These are phyloP conservation scores for Alliaria petiolata DNA, from an alignment of 345 rosid genomes.

Conservation along the genomic window DNA sequence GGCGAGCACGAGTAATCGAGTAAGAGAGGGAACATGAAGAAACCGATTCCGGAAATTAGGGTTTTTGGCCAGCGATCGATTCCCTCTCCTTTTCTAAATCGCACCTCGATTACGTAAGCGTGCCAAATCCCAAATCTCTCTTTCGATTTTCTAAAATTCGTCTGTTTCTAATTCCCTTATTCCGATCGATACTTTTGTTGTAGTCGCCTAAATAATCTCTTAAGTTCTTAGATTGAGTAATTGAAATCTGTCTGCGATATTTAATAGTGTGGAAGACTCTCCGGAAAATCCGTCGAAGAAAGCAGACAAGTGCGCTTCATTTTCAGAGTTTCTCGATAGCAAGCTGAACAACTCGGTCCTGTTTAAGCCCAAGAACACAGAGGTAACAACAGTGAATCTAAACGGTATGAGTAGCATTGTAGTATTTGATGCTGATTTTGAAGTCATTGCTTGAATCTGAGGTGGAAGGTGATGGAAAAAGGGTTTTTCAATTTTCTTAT, in stretches of 20 bases:
- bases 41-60: slow-evolving; percentile 40
- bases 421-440: too few species aligned
- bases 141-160: background rate
- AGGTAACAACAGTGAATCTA: slow-evolving; percentile 28
- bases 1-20: background rate
- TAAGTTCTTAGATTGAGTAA: too few species aligned
- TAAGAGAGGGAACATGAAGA: slow-evolving; percentile 30
- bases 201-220: too few species aligned
- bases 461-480: too few species aligned
- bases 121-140: background rate
- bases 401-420: too few species aligned
- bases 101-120: slow-evolving; percentile 44
- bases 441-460: too few species aligned
- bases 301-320: slow-evolving; percentile 31
- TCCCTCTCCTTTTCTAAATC: slow-evolving; percentile 36
- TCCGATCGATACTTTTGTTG: background rate
- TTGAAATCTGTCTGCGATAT: too few species aligned
- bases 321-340: slow-evolving; percentile 59
- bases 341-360: slow-evolving; percentile 42
- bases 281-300: slow-evolving; percentile 32
- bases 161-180: background rate
- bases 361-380: slow-evolving; percentile 34
- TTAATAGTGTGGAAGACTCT: background rate
- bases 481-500: too few species aligned
- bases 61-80: slow-evolving; percentile 63